Conservation (phyloP, 2,329 filamentous ascomycete species). For the Botryotinia globosa region DNA sequence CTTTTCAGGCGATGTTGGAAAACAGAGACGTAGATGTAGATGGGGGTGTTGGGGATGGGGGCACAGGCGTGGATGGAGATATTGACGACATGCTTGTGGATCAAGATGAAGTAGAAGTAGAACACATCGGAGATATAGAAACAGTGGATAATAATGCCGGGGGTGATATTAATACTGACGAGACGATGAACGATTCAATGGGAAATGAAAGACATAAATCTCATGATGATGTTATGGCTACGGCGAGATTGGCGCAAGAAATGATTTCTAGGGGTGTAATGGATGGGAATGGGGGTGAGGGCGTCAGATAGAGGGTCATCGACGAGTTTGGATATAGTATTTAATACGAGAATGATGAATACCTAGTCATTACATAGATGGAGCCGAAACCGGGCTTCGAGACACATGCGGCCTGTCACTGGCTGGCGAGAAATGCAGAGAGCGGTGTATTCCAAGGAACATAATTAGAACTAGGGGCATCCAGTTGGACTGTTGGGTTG, state of each 20-base stretch:
- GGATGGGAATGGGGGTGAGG: neutral
- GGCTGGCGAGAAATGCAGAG: neutral
- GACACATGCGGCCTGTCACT: neutral
- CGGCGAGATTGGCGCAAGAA: conserved; percentile 9
- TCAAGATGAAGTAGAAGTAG: conserved; percentile 30
- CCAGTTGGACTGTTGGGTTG: neutral
- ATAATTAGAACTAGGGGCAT: neutral
- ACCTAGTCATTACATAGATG: neutral
- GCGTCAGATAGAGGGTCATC: neutral
- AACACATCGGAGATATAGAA: neutral
- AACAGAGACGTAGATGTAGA: neutral
- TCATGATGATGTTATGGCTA: conserved; percentile 9
- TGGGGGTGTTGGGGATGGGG: conserved; percentile 14
- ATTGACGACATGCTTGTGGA: conserved; percentile 36
- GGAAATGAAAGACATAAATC: neutral
- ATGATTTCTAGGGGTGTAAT: conserved; percentile 7
- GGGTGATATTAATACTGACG: neutral
- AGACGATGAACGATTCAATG: neutral
- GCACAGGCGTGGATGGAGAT: conserved; percentile 29
- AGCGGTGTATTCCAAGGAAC: neutral
- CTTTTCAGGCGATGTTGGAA: conserved; percentile 32
- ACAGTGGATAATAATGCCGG: conserved; percentile 8
- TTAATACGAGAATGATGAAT: neutral
- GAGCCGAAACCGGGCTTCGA: too few relatives aligned
- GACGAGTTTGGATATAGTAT: neutral